Conservation (phyloP, 1,139 yeast genomes). For the Torulaspora pretoriensis region DNA sequence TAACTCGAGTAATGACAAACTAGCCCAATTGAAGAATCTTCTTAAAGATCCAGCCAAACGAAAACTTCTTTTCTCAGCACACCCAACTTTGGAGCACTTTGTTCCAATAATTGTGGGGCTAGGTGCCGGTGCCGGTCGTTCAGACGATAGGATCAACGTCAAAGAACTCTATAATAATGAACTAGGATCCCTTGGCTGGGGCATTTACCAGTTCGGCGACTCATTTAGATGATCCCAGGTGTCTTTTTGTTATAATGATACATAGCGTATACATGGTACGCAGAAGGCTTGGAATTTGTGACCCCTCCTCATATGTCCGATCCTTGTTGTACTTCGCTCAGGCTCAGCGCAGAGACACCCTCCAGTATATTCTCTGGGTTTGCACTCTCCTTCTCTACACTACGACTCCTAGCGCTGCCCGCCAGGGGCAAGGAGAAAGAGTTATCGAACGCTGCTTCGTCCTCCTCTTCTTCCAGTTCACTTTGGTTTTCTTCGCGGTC, state of each 20-base stretch:
- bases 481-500: background rate
- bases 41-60: slow-evolving; percentile 34
- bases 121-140: slow-evolving; percentile 49
- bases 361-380: slow-evolving; percentile 4
- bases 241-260: slow-evolving; percentile 2
- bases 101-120: slow-evolving; percentile 65
- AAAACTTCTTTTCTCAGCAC: slow-evolving; percentile 49
- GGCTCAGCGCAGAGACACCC: slow-evolving; percentile 5
- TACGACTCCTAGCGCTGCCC: slow-evolving; percentile 16
- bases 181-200: slow-evolving; percentile 60
- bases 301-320: background rate
- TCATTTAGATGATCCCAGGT: background rate
- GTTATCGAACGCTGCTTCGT: slow-evolving; percentile 12
- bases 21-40: slow-evolving; percentile 38
- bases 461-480: slow-evolving; percentile 1
- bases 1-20: slow-evolving; percentile 29
- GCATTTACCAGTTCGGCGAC: slow-evolving; percentile 48
- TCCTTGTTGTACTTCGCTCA: slow-evolving; percentile 1
- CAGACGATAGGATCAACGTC: slow-evolving; percentile 33
- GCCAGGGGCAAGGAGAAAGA: slow-evolving; percentile 19
- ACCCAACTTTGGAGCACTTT: slow-evolving; percentile 73
- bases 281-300: background rate
- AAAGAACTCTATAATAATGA: slow-evolving; percentile 47
- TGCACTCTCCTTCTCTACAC: slow-evolving; percentile 1
- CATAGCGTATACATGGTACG: slow-evolving; percentile 2